Percentiles rank a stretch among this genome's conserved stretches.
Evolutionary conservation across 2,329 filamentous ascomycete genomes (phyloP).

Genomic region (Reticulascus tulasneorum): DNA sequence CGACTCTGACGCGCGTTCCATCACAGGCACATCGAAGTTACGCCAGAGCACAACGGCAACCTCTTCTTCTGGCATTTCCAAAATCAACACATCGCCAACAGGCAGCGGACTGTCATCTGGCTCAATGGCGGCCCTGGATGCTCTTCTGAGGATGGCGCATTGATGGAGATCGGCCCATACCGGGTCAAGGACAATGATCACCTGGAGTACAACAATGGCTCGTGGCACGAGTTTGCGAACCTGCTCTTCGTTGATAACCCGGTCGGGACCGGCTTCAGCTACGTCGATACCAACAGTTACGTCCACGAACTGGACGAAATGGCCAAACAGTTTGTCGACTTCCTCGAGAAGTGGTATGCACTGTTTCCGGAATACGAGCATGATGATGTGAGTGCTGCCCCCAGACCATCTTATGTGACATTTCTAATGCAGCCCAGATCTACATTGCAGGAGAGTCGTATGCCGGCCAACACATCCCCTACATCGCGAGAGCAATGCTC

Average conservation of each 20-base stretch:
- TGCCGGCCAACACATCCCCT: conserved; percentile 94
- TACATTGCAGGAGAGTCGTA: conserved; percentile 96
- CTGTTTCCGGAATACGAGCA: conserved; percentile 88
- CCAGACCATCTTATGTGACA: not conserved
- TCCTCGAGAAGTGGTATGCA: conserved; percentile 86
- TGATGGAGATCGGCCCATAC: conserved; percentile 97
- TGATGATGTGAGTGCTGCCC: conserved; percentile 70
- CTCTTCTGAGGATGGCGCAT: conserved; percentile 91
- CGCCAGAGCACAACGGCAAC: conserved; percentile 80
- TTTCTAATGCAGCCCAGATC: conserved; percentile 49
- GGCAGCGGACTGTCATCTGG: conserved; percentile 90
- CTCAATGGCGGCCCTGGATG: conserved; percentile 95
- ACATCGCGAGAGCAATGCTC: conserved; percentile 88
- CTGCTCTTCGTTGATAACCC: conserved; percentile 96
- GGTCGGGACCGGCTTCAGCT: conserved; percentile 94
- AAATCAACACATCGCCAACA: conserved; percentile 91
- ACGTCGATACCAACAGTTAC: conserved; percentile 85
- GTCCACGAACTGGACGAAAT: conserved; percentile 82
- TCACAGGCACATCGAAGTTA: conserved; percentile 83
- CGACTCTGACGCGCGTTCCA: conserved; percentile 20
- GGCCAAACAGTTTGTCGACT: conserved; percentile 81
- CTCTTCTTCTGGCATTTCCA: conserved; percentile 99
- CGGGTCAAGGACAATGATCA: conserved; percentile 70
- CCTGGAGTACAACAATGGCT: conserved; percentile 82
- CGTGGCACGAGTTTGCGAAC: conserved; percentile 98